Evolutionary conservation across 2,329 filamentous ascomycete genomes (phyloP), one percentile per base, ranked within the genome.

Genomic region (Phoma sp.): DNA sequence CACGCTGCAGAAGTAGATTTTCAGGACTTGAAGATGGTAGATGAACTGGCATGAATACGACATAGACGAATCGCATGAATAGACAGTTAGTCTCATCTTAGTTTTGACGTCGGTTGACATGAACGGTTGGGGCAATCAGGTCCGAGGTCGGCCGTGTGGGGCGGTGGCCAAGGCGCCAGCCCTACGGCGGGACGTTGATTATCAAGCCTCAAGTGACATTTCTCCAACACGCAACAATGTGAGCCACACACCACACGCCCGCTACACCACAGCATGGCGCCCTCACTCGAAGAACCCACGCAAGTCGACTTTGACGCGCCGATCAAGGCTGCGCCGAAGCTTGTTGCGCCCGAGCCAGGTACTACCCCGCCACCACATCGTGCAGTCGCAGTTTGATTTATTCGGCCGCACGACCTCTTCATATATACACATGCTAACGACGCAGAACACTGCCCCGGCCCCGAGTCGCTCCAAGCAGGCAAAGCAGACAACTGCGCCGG

Each of bases 301-400:
- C 74, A 77, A 84, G 87, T 91, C 53, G 88, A 92, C 59, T 80
- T 96, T 63, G 80, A 86, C 63, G 88, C 91, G 69, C 89, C 91
- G 7, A 81, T 93, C 51, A 92, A 92, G 75, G 81, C 85, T 49
- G 88, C 90, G 45, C 92, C 93, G 1, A 84, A 91, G 60, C 89
- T 99, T 47, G 90, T 98, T 60, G 95, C 95, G 17, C 93, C 95
- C 33, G 93, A 98, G 73, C 93, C 93, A 70, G 84, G 83, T 84
- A 77, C 47, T 60, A 46, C 49, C 58, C 61, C 61, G 56, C 61
- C 57, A 60, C 55, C 46, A 47, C 39, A 47, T 43, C n/a, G n/a
- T n/a, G n/a, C n/a, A n/a, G n/a, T n/a, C n/a, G n/a, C n/a, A n/a
- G n/a, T n/a, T n/a, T n/a, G n/a, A n/a, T n/a, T n/a, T n/a, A n/a